Percentiles rank a stretch among this genome's conserved stretches.
Evolutionary conservation across 352 stramenopile genomes (phyloP).

Genomic region (Phytopythium cucurbitacearum): DNA sequence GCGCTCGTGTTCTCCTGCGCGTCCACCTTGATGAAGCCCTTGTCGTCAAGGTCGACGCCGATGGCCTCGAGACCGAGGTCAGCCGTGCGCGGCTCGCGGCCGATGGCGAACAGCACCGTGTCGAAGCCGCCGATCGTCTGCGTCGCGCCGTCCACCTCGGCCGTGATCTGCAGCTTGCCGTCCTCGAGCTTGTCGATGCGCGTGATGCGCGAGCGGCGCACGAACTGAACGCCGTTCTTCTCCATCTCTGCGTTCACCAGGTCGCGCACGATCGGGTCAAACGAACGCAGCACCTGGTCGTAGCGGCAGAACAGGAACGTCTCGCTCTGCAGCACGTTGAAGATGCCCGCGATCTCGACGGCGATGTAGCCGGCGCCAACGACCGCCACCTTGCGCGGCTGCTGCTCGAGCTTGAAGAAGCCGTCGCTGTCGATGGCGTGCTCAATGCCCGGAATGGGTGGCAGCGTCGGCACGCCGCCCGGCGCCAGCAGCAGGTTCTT

Average conservation of each 20-base stretch:
- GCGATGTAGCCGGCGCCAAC: conserved; percentile 97
- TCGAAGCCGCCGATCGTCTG: conserved; percentile 49
- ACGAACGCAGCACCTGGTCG: conserved; percentile 83
- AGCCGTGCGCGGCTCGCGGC: conserved; percentile 87
- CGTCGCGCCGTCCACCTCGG: conserved; percentile 51
- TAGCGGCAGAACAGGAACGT: conserved; percentile 89
- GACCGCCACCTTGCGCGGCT: conserved; percentile 90
- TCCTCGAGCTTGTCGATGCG: conserved; percentile 86
- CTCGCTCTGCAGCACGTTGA: conserved; percentile 92
- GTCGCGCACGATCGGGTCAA: conserved; percentile 87
- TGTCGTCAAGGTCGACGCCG: conserved; percentile 69
- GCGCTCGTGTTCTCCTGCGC: conserved; percentile 90
- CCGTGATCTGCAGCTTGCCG: conserved; percentile 71
- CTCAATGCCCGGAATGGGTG: conserved; percentile 85
- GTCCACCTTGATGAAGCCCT: conserved; percentile 88
- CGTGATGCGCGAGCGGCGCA: conserved; percentile 45
- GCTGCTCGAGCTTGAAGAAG: conserved; percentile 95
- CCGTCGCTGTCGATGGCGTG: conserved; percentile 94
- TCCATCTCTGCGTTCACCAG: conserved; percentile 74
- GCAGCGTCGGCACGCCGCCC: conserved; percentile 87
- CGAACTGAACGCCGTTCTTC: conserved; percentile 61
- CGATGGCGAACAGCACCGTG: conserved; percentile 64
- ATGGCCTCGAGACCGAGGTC: conserved; percentile 78
- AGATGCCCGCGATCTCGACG: conserved; percentile 94
- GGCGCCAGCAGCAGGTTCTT: conserved; percentile 95